These are phyloP conservation scores for Candida boidinii DNA, from an alignment of 805 yeast genomes.

Conservation along the genomic window DNA sequence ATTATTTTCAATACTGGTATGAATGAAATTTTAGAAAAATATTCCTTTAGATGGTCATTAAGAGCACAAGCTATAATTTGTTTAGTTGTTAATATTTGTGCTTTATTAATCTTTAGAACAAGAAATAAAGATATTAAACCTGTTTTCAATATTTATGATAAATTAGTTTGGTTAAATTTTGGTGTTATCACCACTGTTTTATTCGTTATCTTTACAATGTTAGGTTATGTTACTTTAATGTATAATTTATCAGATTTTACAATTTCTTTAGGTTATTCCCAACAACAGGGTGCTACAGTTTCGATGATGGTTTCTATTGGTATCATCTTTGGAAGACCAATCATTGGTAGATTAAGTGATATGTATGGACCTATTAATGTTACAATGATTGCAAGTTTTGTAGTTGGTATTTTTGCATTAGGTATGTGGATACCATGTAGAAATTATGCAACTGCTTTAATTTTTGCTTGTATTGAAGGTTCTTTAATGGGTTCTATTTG, in stretches of 20 bases:
- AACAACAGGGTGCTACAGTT: constrained; percentile 47
- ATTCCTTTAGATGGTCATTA: constrained; percentile 40
- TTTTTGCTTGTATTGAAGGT: constrained; percentile 45
- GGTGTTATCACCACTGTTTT: constrained; percentile 33
- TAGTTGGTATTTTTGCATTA: constrained; percentile 32
- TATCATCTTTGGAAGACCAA: constrained; percentile 46
- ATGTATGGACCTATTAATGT: constrained; percentile 42
- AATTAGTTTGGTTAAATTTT: constrained; percentile 25
- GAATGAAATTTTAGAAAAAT: constrained; percentile 31
- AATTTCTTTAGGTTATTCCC: constrained; percentile 46
- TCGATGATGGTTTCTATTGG: constrained; percentile 57
- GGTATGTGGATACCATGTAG: constrained; percentile 54
- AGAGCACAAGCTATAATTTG: constrained; percentile 38
- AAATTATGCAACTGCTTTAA: constrained; percentile 46
- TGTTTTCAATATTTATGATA: constrained; percentile 32
- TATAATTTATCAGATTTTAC: constrained; percentile 56
- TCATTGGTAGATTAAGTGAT: constrained; percentile 44
- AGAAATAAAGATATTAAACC: constrained; percentile 29
- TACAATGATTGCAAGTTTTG: constrained; percentile 26
- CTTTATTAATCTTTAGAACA: constrained; percentile 27
- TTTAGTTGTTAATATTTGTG: constrained; percentile 24
- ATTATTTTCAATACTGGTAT: constrained; percentile 38
- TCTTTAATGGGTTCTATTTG: constrained; percentile 53
- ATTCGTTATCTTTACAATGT: constrained; percentile 38
- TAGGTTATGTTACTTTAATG: constrained; percentile 54